These are phyloP conservation scores for Climacium dendroides DNA, from an alignment of 225 moss, liverwort and hornwort genomes.

Conservation along the genomic window DNA sequence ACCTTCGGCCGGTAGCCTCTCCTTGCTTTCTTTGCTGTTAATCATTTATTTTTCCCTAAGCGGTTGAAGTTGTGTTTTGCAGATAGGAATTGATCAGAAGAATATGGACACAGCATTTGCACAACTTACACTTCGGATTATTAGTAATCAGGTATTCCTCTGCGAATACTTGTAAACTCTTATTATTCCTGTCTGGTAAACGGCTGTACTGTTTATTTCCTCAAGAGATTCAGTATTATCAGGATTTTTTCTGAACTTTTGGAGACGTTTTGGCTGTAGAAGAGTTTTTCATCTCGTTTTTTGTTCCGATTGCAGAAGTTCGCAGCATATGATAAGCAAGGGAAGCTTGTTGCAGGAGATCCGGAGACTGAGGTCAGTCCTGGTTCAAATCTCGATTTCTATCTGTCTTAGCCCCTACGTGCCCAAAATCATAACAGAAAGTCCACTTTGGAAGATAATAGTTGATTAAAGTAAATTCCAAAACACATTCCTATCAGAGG, in stretches of 20 bases:
- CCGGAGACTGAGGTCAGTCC: constrained; percentile 62
- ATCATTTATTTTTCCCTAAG: background rate
- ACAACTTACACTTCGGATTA: constrained; percentile 69
- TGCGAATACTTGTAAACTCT: background rate
- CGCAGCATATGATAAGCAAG: constrained; percentile 86
- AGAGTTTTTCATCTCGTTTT: background rate
- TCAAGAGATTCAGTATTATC: background rate
- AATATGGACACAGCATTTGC: constrained; percentile 95
- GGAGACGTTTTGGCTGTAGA: background rate
- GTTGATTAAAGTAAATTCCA: background rate
- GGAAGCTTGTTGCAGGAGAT: constrained; percentile 82
- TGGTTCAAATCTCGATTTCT: background rate
- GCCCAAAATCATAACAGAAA: background rate
- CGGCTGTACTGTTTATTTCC: background rate
- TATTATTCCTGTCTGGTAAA: background rate
- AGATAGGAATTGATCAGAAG: constrained; percentile 93
- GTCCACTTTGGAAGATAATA: background rate
- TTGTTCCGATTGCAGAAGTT: constrained; percentile 46
- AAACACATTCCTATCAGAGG: background rate
- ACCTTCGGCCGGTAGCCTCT: background rate
- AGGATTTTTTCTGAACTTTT: background rate
- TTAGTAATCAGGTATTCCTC: constrained; percentile 71
- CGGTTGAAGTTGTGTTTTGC: background rate
- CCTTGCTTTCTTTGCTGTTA: background rate
- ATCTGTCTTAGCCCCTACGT: background rate